Conservation (phyloP, 73 alveolate genomes). For the Uronychia binucleata region DNA sequence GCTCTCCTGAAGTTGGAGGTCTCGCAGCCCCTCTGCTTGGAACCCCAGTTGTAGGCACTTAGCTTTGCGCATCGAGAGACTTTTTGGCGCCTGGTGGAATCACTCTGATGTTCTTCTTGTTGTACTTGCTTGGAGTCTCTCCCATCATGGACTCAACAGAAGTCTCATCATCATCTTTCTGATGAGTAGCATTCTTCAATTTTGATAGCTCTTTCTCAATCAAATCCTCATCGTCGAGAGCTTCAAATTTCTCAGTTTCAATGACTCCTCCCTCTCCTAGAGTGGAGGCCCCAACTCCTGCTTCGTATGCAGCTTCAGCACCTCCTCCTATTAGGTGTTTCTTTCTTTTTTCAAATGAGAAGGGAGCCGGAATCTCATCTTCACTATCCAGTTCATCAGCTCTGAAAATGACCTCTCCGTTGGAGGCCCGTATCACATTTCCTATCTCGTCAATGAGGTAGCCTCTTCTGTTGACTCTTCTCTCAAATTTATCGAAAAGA, state of each 20-base stretch:
- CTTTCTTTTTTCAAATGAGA: constrained; percentile 22
- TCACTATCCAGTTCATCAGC: constrained; percentile 56
- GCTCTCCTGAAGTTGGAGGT: constrained; percentile 18
- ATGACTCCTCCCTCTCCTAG: constrained; percentile 4
- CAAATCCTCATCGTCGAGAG: constrained; percentile 3
- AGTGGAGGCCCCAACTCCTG: not conserved
- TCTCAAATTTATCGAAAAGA: constrained; percentile 41
- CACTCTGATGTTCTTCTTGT: constrained; percentile 37
- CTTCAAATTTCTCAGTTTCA: not conserved
- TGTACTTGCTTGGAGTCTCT: constrained; percentile 46
- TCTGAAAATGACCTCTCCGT: constrained; percentile 36
- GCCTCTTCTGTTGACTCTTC: constrained; percentile 43
- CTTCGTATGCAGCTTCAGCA: not conserved
- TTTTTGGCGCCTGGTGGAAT: not conserved
- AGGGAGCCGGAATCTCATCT: constrained; percentile 68
- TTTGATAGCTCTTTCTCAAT: constrained; percentile 25
- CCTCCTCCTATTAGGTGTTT: constrained; percentile 14
- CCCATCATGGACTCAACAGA: constrained; percentile 55
- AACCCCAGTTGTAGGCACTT: not conserved
- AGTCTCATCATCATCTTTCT: constrained; percentile 11
- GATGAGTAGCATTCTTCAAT: constrained; percentile 9
- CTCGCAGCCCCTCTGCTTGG: constrained; percentile 2
- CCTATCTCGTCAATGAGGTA: constrained; percentile 48
- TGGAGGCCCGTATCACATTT: constrained; percentile 3
- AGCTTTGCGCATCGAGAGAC: not conserved